Evolutionary conservation across 495 filamentous ascomycete genomes (phyloP), one percentile per base, ranked within the genome.

Genomic region (Viridothelium virens): DNA sequence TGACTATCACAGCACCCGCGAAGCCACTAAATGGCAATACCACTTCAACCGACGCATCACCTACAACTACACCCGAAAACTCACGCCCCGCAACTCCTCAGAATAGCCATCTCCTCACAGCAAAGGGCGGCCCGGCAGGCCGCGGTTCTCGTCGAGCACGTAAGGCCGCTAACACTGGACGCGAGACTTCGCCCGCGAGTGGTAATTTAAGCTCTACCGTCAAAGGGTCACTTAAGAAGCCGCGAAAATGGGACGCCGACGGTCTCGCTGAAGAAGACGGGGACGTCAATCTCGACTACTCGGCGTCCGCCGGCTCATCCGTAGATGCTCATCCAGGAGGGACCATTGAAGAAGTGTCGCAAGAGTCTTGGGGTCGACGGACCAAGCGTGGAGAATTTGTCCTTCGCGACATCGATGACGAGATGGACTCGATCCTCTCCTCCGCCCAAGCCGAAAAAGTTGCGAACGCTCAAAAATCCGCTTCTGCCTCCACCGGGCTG

Each of bases 321-420:
- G 66, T 72, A 1, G 72, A 70, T 39, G 65, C 53, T 12, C 5
- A 34, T 9, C 61, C 41, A 44, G 38, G 14, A 18, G 12, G 83
- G 34, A 76, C 78, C 34, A 77, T 92, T 33, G 90, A 94, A 70
- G 84, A 84, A 41, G 86, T 97, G 31, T 85, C 89, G 63, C 83
- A 87, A 46, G 87, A 87, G 11, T 83, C 89, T 25, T 94, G 90
- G 90, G 94, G 94, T 18, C 89, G 82, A 25, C 86, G 85, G 68
- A 95, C 91, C 5, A 84, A 85, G 12, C 92, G 91, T 77, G 94
- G 94, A 5, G 87, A 97, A 69, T 97, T 96, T 67, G 89, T 97
- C 39, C 79, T 98, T 70, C 96, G 89, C 70, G 94, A 98, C 71
- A 76, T 98, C 62, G 94, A 91, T 63, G 90, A 94, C 66, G 90